Evolutionary conservation across 257 asterid species (phyloP), one percentile per base, ranked within the genome.

Genomic region (Solanum bulbocastanum): DNA sequence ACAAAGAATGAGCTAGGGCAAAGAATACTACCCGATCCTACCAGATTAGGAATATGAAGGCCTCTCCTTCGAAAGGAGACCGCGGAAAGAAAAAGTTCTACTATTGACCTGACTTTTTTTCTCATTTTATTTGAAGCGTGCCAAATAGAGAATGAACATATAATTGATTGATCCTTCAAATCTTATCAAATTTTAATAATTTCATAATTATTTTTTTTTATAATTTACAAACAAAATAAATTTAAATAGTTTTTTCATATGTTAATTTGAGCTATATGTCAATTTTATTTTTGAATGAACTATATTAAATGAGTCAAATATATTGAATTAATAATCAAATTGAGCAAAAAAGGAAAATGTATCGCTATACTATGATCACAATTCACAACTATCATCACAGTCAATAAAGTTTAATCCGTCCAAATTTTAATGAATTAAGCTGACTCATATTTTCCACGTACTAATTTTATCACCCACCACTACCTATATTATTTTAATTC

Each of bases 361-460:
- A 1, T n/a, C 8, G 0, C 0, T 25, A 0, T 60, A n/a, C 14
- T 60, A 0, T 60, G 0, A 23, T 65, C 62, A 52, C 0, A 1
- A 52, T 52, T 52, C 18, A 66, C 35, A 25, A 66, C 9, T 68
- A 27, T 3, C 0, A 2, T 66, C 74, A 13, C 6, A 13, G 0
- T 0, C 22, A 68, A 1, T 0, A 68, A 68, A 68, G 10, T 13
- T n/a, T 16, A 72, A 33, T 15, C 8, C 2, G 0, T 4, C 14
- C 25, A 33, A 72, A 71, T 20, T 71, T 71, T 14, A 8, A 8
- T 4, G 6, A 8, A 69, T 32, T 69, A 69, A 2, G 23, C n/a
- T 3, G 2, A 6, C 33, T 60, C 30, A 60, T 60, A 3, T 23
- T 60, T 58, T 15, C 3, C 5, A 20, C 11, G 16, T 27, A 14